Evolutionary conservation across 352 stramenopile genomes (phyloP).

Genomic region (Plasmopara viticola): DNA sequence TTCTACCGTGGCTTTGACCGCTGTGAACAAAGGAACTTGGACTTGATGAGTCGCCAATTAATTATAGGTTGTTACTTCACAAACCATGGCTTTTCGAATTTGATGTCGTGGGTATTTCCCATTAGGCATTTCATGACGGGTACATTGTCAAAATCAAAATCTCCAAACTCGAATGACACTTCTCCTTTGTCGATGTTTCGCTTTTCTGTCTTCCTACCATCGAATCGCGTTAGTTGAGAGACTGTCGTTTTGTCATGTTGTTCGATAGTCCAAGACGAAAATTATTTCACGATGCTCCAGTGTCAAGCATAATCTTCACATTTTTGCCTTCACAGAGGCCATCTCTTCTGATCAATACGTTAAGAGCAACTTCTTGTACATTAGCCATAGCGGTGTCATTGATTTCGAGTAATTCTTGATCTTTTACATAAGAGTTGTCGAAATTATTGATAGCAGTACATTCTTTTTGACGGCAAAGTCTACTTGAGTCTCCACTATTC

Average conservation of each 20-base stretch:
- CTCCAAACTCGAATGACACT: no score
- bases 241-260: not conserved
- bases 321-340: no score
- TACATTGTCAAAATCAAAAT: not conserved
- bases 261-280: slow-evolving; percentile 6
- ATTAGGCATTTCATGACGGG: not conserved
- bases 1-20: no score
- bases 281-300: slow-evolving; percentile 10
- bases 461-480: not conserved
- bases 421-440: not conserved
- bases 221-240: slow-evolving; percentile 9
- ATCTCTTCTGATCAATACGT: slow-evolving; percentile 13
- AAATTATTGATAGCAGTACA: slow-evolving; percentile 1
- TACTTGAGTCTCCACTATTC: no score
- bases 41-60: no score
- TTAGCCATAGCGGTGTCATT: no score
- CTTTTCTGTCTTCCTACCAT: no score
- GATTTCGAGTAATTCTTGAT: no score
- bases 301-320: slow-evolving; percentile 17
- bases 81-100: slow-evolving; percentile 15
- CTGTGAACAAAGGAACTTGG: no score
- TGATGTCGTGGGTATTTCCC: slow-evolving; percentile 9
- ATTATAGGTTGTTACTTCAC: slow-evolving; percentile 11
- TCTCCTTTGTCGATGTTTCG: no score
- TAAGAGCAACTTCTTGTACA: not conserved